These are phyloP conservation scores for Cryomyces minteri DNA, from an alignment of 495 filamentous ascomycete genomes.

Conservation along the genomic window DNA sequence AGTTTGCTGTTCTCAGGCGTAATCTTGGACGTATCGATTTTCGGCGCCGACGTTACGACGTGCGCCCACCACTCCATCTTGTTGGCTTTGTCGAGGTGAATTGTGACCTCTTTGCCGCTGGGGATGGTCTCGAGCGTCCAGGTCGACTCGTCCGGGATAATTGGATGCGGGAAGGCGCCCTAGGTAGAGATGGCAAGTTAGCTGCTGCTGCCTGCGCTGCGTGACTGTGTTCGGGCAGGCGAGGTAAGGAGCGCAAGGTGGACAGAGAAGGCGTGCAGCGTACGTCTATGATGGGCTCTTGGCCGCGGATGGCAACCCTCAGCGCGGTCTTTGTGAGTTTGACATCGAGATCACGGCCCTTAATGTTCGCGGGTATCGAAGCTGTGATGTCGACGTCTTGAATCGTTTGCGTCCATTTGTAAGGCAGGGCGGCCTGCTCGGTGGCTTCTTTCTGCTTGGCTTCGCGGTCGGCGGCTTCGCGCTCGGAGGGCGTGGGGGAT, in stretches of 20 bases:
- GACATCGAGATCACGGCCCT: constrained; percentile 68
- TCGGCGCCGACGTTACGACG: constrained; percentile 64
- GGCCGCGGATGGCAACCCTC: constrained; percentile 71
- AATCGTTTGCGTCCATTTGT: constrained; percentile 98
- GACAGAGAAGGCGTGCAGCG: neutral
- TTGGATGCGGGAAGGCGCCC: constrained; percentile 70
- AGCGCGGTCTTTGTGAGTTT: constrained; percentile 64
- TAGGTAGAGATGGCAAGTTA: constrained; percentile 17
- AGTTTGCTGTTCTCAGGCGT: constrained; percentile 80
- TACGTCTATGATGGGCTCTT: constrained; percentile 74
- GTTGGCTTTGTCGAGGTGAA: constrained; percentile 93
- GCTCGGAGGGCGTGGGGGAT: constrained; percentile 29
- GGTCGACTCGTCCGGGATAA: constrained; percentile 70
- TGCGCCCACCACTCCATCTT: constrained; percentile 98
- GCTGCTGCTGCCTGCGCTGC: neutral
- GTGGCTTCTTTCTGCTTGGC: constrained; percentile 51
- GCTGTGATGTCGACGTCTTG: constrained; percentile 69
- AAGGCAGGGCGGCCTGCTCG: constrained; percentile 83
- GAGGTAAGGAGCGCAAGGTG: too few relatives aligned
- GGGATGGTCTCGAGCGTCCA: constrained; percentile 73
- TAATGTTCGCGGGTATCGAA: constrained; percentile 58
- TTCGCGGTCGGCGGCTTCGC: constrained; percentile 40
- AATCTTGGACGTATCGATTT: constrained; percentile 90
- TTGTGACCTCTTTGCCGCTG: constrained; percentile 53
- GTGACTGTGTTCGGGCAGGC: neutral